A percentile compares a stretch with the other conserved stretches of the same genome.
phyloP scores from a whole-genome alignment of 257 asterid species.

The Gynochthodes officinalis region DNA sequence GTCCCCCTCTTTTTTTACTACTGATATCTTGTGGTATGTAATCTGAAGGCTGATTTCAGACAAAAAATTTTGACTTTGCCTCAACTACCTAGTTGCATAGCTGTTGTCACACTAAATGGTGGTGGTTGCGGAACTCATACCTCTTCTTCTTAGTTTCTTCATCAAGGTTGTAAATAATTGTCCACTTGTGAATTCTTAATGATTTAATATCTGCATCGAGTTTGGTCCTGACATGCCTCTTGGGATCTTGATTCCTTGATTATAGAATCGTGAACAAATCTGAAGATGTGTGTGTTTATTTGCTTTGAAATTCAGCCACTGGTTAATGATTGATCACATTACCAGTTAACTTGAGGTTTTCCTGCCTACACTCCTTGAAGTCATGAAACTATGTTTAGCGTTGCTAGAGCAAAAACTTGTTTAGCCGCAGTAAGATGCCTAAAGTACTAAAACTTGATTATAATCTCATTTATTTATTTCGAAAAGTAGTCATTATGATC shows the following conservation, averaged over 20 bases:
- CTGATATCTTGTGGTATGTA: background rate
- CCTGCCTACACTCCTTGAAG: too few relatives aligned
- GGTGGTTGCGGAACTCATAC: background rate
- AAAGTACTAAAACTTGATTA: too few relatives aligned
- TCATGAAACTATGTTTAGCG: too few relatives aligned
- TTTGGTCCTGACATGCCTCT: background rate
- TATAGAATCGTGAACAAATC: background rate
- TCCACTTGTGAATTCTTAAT: background rate
- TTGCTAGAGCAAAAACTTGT: too few relatives aligned
- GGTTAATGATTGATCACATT: background rate
- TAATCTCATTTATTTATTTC: too few relatives aligned
- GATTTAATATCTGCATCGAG: background rate
- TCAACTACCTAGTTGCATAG: background rate
- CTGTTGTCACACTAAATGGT: background rate
- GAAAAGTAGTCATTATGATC: too few relatives aligned
- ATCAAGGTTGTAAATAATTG: constrained; percentile 2
- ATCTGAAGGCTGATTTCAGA: background rate
- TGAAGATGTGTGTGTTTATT: background rate
- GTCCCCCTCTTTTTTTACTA: background rate
- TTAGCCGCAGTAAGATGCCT: too few relatives aligned
- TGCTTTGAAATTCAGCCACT: background rate
- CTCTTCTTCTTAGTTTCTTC: background rate
- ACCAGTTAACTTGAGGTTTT: too few relatives aligned
- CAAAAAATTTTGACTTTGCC: background rate
- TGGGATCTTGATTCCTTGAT: background rate